These are phyloP conservation scores for Aspergillus pseudoterreus DNA, from an alignment of 2,329 filamentous ascomycete genomes.

Conservation along the genomic window DNA sequence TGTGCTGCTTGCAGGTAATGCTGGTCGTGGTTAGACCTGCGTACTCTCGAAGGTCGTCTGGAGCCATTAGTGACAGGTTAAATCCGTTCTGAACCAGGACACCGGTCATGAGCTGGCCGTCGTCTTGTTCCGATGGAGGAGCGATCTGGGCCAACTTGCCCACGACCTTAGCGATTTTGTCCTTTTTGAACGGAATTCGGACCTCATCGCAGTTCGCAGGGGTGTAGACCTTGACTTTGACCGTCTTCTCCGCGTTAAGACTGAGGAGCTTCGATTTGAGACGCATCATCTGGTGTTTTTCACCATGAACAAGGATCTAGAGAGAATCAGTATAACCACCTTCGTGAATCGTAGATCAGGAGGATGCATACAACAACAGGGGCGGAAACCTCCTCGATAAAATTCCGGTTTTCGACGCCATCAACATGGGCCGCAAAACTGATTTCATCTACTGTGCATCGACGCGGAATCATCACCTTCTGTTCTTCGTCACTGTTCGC, in stretches of 20 bases:
- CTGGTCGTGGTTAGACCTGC: conserved; percentile 95
- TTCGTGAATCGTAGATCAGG: not conserved
- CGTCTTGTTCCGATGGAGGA: conserved; percentile 53
- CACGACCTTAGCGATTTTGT: conserved; percentile 94
- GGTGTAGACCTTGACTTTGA: conserved; percentile 87
- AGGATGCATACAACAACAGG: conserved; percentile 76
- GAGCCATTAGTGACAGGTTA: conserved; percentile 94
- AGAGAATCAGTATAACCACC: not conserved
- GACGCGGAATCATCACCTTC: conserved; percentile 83
- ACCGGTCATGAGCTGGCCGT: conserved; percentile 70
- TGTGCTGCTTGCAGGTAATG: conserved; percentile 85
- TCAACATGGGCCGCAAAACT: conserved; percentile 97
- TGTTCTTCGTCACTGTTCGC: conserved; percentile 67
- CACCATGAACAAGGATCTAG: conserved; percentile 91
- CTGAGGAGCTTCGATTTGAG: conserved; percentile 91
- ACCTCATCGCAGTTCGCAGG: conserved; percentile 94
- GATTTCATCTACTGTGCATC: conserved; percentile 90
- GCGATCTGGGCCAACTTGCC: conserved; percentile 83
- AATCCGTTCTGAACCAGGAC: conserved; percentile 98
- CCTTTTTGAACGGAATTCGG: conserved; percentile 88
- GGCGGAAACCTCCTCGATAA: conserved; percentile 89
- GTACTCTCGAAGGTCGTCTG: conserved; percentile 92
- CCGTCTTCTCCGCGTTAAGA: conserved; percentile 76
- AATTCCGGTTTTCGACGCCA: conserved; percentile 90
- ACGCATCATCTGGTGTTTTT: conserved; percentile 97